Conservation (phyloP, 805 yeast genomes). For the Wickerhamomyces canadensis region DNA sequence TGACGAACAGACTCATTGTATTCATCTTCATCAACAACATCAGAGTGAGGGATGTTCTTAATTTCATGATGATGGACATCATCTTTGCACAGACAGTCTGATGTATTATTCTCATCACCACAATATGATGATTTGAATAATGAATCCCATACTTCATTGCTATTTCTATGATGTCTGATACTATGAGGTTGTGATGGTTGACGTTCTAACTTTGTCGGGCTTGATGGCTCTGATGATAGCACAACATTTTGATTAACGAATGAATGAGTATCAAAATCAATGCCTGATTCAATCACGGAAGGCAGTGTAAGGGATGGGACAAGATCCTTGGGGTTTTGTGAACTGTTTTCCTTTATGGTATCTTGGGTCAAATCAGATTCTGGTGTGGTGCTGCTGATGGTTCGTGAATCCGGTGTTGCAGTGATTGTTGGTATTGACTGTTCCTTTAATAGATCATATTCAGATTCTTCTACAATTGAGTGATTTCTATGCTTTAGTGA, state of each 20-base stretch:
- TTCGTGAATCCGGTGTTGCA: no score
- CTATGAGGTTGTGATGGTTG: background rate
- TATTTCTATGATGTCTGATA: background rate
- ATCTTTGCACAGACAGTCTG: slow-evolving; percentile 13
- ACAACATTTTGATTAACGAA: slow-evolving; percentile 11
- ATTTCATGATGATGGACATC: slow-evolving; percentile 6
- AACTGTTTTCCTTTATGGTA: background rate
- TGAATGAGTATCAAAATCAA: slow-evolving; percentile 19
- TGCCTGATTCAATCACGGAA: slow-evolving; percentile 9
- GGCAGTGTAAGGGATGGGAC: slow-evolving; percentile 7
- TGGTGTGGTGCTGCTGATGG: background rate
- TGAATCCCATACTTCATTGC: slow-evolving; percentile 13
- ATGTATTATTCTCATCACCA: slow-evolving; percentile 3
- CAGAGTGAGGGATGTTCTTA: background rate
- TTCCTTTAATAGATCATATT: background rate
- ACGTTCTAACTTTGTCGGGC: background rate
- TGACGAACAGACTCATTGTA: slow-evolving; percentile 15
- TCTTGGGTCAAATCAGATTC: background rate
- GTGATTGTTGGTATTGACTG: no score
- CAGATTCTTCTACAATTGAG: slow-evolving; percentile 1
- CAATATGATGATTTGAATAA: slow-evolving; percentile 10
- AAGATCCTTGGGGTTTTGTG: background rate
- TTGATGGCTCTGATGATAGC: background rate
- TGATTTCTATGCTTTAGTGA: background rate
- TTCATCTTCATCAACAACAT: slow-evolving; percentile 9